Base-by-base conservation (phyloP, 2,329 filamentous ascomycete species). In the Xylariaceae sp. region DNA sequence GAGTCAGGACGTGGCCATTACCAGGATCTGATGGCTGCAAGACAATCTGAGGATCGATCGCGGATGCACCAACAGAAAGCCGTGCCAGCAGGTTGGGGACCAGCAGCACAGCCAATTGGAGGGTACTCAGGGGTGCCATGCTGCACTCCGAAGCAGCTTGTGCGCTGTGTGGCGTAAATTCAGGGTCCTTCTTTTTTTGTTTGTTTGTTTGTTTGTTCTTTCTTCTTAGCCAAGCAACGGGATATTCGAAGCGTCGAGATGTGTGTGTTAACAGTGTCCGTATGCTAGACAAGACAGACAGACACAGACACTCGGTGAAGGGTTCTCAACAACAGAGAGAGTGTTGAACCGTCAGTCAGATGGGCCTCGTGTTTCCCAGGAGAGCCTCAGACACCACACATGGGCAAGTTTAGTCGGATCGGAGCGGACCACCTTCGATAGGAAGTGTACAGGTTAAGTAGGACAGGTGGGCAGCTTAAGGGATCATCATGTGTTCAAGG, bases 71-170 rank as follows among this genome's bases (percentile, higher is more conserved):
- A 60, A 65, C 64, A 63, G 65, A 63, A 58, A 66, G 60, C 62
- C 64, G 62, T 52, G 63, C 67, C 64, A 72, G 62, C 55, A 72
- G 63, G 60, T 62, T 62, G 64, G 68, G 58, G 56, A 67, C 58
- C 44, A 62, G 56, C 57, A 70, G 63, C 23, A 59, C 44, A 51
- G 60, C 57, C 65, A 57, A 65, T 62, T 64, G 60, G 61, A 65
- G 57, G 47, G 45, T 52, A 55, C 64, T 57, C 58, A 61, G 53
- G 56, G 64, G 60, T 50, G 61, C 51, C 70, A 71, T 72, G 56
- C 56, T 67, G 52, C 57, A 62, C 50, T 30, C 34, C 48, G 51
- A 56, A 50, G 37, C 35, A 57, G 66, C 64, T 30, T 66, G 62
- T 57, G 30, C 11, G 44, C 53, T 52, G 51, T 56, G 34, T 51